Evolutionary conservation across 345 rosid species (phyloP), one percentile per base, ranked within the genome.

Genomic region (Sonneratia alba): DNA sequence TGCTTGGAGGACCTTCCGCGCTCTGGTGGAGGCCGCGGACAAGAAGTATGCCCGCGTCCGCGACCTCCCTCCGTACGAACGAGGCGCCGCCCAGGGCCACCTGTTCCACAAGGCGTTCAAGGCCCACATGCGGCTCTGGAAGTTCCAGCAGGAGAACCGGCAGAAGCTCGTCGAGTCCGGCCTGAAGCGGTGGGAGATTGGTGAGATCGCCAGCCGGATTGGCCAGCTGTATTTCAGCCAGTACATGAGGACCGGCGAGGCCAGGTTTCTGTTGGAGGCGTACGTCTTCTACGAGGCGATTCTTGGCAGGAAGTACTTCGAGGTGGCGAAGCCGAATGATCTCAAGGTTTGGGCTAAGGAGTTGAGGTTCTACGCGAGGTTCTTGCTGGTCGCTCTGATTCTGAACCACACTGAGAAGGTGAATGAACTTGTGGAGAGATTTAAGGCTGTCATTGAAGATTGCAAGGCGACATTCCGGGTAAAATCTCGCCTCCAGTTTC

Each of bases 151-250:
- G 64, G 89, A 83, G 36, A 78, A 92, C 81, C 79, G 99, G 77
- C 18, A 86, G 3, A 80, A 74, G 78, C 93, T 96, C 36, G 87
- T 96, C 4, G 84, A 78, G 7, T 77, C 91, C n/a, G 99, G 99
- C 32, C 78, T 92, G 69, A 86, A 87, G 78, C 91, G 99, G 16
- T 95, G 97, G 97, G 99, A 95, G 80, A 92, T 95, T 71, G 99
- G 99, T 40, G 97, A 95, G 90, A 91, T 95, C 87, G 99, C 99
- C 15, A 86, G 98, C 80, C 94, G 99, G 80, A 96, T 96, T 88
- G 98, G 98, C 37, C 99, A 96, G 89, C 88, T 96, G 40, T 96
- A 96, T 82, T 96, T 85, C 78, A 83, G 81, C 72, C 99, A 91
- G 86, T 96, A 92, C 80, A 89, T 84, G 97, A 87, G 99, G 79